Evolutionary conservation across 768 basidiomycete species (phyloP).

Genomic region (Lactarius vividus): DNA sequence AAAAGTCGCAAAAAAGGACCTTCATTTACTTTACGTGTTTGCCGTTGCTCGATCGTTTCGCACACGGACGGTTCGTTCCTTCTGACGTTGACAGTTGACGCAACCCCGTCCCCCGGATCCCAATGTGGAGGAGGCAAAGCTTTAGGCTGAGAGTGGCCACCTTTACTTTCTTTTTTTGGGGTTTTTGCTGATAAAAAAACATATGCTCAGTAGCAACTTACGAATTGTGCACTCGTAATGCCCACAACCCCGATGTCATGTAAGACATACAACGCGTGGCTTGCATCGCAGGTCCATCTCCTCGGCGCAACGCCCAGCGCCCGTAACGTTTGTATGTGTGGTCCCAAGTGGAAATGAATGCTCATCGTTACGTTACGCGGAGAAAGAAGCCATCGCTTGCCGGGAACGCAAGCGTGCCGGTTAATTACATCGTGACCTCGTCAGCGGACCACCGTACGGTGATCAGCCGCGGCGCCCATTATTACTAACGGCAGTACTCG

Average conservation of each 20-base stretch:
- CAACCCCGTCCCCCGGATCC: background rate
- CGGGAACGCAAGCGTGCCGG: background rate
- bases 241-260: background rate
- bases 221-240: background rate
- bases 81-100: conserved; percentile 1
- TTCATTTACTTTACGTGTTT: background rate
- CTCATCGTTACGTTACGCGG: background rate
- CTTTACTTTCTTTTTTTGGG: background rate
- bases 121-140: background rate
- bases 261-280: background rate
- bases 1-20: background rate
- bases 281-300: background rate
- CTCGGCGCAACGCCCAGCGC: background rate
- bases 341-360: background rate
- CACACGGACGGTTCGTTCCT: background rate
- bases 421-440: conserved; percentile 9
- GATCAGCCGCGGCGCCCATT: conserved; percentile 3
- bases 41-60: background rate
- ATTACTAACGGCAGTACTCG: background rate
- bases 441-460: conserved; percentile 11
- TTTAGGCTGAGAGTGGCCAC: background rate
- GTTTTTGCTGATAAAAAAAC: background rate
- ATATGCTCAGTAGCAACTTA: background rate
- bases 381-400: background rate
- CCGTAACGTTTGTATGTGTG: background rate